A percentile compares a stretch with the other conserved stretches of the same genome.
These are phyloP conservation scores for Cytidiella melzeri DNA, from an alignment of 768 basidiomycete species.

Conservation along the genomic window DNA sequence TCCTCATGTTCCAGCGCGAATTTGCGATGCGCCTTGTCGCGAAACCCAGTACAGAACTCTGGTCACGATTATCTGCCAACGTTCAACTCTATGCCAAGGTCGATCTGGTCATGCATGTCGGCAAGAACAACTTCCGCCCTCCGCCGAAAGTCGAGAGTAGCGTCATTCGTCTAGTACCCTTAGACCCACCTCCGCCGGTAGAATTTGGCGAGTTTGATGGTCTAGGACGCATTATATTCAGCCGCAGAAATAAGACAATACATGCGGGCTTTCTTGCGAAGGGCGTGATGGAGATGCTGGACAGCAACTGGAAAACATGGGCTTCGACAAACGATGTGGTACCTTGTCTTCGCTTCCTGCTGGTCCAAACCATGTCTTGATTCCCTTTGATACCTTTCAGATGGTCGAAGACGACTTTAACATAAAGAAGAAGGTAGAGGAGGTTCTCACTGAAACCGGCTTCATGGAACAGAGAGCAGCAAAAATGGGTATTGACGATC, in stretches of 20 bases:
- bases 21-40: slow-evolving; percentile 93
- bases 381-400: slow-evolving; percentile 34
- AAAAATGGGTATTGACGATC: slow-evolving; percentile 91
- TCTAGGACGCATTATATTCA: slow-evolving; percentile 84
- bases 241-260: slow-evolving; percentile 82
- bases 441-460: slow-evolving; percentile 64
- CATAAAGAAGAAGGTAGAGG: slow-evolving; percentile 67
- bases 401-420: slow-evolving; percentile 63
- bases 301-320: slow-evolving; percentile 92
- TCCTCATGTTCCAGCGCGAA: slow-evolving; percentile 99
- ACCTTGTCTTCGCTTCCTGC: slow-evolving; percentile 23
- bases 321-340: slow-evolving; percentile 74
- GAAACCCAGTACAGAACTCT: slow-evolving; percentile 72
- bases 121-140: slow-evolving; percentile 95
- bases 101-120: slow-evolving; percentile 93
- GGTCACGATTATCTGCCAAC: slow-evolving; percentile 94
- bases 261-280: slow-evolving; percentile 90
- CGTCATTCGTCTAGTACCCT: slow-evolving; percentile 85
- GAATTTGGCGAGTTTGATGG: slow-evolving; percentile 98
- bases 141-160: slow-evolving; percentile 92
- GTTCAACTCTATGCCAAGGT: slow-evolving; percentile 97
- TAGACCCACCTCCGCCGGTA: slow-evolving; percentile 93
- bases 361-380: background rate
- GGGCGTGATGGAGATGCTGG: slow-evolving; percentile 91
- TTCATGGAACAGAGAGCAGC: slow-evolving; percentile 76